A percentile compares a stretch with the other conserved stretches of the same genome.
phyloP scores from a whole-genome alignment of 176 grass and related monocot species.

The Carex kokanica region DNA sequence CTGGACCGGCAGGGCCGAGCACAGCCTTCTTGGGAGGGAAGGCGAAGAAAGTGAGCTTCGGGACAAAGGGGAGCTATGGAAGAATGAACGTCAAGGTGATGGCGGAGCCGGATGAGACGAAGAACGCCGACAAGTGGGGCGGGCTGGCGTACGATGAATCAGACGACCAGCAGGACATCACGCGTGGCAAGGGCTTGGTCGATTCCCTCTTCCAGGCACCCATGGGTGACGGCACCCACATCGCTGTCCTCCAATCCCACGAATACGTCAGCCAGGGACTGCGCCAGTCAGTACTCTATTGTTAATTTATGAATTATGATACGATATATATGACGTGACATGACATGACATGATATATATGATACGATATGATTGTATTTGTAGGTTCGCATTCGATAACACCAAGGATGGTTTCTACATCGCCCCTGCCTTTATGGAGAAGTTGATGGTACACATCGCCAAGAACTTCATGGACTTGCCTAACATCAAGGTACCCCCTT shows the following conservation, averaged over 20 bases:
- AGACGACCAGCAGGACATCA: conserved; percentile 98
- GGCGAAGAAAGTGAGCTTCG: conserved; percentile 30
- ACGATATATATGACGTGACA: too few species aligned
- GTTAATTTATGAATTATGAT: too few species aligned
- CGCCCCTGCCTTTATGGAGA: conserved; percentile 88
- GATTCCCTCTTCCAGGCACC: conserved; percentile 85
- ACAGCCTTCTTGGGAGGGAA: conserved; percentile 37
- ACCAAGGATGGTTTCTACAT: conserved; percentile 70
- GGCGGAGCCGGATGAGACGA: conserved; percentile 49
- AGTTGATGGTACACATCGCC: conserved; percentile 84
- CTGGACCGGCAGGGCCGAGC: conserved; percentile 14
- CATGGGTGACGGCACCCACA: conserved; percentile 73
- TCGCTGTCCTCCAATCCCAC: conserved; percentile 77
- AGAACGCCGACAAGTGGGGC: conserved; percentile 64
- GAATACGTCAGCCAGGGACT: conserved; percentile 88
- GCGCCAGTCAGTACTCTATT: conserved; percentile 25
- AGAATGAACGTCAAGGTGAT: conserved; percentile 16
- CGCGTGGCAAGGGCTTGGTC: conserved; percentile 68
- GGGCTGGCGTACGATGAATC: conserved; percentile 59
- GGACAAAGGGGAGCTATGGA: background rate
- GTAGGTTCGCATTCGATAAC: conserved; percentile 55
- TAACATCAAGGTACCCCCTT: conserved; percentile 62
- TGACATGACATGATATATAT: too few species aligned
- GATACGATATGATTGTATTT: background rate
- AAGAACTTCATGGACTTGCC: conserved; percentile 98